Evolutionary conservation across 2,329 filamentous ascomycete species (phyloP), one percentile per base, ranked within the genome.

Genomic region (Trichoderma atroviride): DNA sequence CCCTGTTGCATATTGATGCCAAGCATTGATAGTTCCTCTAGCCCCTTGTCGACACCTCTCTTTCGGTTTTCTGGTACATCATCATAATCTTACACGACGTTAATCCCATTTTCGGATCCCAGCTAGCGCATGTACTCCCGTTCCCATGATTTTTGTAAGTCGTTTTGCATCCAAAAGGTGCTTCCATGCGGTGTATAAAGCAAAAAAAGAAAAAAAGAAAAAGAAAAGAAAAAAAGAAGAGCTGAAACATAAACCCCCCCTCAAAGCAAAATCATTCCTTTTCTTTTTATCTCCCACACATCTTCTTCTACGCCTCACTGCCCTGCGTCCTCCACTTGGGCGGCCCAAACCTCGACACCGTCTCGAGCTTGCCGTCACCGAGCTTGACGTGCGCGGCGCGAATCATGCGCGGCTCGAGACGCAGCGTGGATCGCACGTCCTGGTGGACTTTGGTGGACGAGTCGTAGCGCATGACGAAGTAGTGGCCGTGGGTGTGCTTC

Each of bases 401-500:
- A 72, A 99, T 92, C 88, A 98, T 92, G 69, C 96, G 86, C 52
- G 96, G 95, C 82, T 99, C 96, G 74, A 97, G 85, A 62, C 88
- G 87, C 73, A 99, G 85, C 22, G 92, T 95, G 71, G 86, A 86
- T 71, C 91, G 87, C 52, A 99, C 87, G 55, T 89, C 85, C 73
- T 92, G 83, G 81, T 98, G 95, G 9, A 92, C 90, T 62, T 84
- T 80, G 9, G 89, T 83, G 70, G 90, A 91, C 69, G 91, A 84
- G 80, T 99, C 96, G 85, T 97, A 99, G 75, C 96, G 92, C 92
- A 99, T 92, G 77, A 97, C 92, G 81, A 99, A 99, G 86, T 99
- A 97, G 84, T 98, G 94, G 68, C 96, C 96, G 74, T 89, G 87
- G 73, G 88, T 88, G 86, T 98, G 91, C 74, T 89, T 89, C 75